Evolutionary conservation across 192 early-diverging fungal species (phyloP).

Genomic region (Podila epigama): DNA sequence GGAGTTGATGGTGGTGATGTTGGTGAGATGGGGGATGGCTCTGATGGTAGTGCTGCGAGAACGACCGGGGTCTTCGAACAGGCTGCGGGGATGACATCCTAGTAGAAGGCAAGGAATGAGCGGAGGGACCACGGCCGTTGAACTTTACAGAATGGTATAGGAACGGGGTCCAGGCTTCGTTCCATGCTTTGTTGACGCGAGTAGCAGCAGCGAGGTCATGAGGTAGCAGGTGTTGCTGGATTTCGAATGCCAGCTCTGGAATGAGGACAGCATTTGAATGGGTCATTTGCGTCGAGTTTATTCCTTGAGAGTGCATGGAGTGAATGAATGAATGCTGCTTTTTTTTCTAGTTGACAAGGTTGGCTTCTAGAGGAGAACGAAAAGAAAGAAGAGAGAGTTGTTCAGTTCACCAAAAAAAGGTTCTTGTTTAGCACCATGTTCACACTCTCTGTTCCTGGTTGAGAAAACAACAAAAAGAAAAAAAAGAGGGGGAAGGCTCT

Average conservation of each 20-base stretch:
- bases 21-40: neutral
- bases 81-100: neutral
- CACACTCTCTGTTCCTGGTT: neutral
- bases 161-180: slow-evolving; percentile 35
- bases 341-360: neutral
- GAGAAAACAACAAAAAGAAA: neutral
- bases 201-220: slow-evolving; percentile 30
- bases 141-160: slow-evolving; percentile 32
- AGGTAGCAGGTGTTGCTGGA: slow-evolving; percentile 18
- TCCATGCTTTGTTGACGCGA: slow-evolving; percentile 30
- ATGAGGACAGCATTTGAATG: slow-evolving; percentile 28
- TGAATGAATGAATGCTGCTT: neutral
- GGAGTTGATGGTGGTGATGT: neutral
- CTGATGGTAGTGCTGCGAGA: neutral
- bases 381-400: too few species aligned
- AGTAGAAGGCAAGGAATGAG: neutral
- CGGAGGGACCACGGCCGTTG: neutral
- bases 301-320: neutral
- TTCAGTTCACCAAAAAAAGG: too few species aligned
- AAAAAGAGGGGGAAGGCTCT: neutral
- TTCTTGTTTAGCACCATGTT: too few species aligned
- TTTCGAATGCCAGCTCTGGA: slow-evolving; percentile 38
- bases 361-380: too few species aligned
- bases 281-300: too few species aligned
- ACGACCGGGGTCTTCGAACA: neutral